A percentile compares a stretch with the other conserved stretches of the same genome.
phyloP scores from a whole-genome alignment of 768 basidiomycete genomes.

The Inosperma sp. region DNA sequence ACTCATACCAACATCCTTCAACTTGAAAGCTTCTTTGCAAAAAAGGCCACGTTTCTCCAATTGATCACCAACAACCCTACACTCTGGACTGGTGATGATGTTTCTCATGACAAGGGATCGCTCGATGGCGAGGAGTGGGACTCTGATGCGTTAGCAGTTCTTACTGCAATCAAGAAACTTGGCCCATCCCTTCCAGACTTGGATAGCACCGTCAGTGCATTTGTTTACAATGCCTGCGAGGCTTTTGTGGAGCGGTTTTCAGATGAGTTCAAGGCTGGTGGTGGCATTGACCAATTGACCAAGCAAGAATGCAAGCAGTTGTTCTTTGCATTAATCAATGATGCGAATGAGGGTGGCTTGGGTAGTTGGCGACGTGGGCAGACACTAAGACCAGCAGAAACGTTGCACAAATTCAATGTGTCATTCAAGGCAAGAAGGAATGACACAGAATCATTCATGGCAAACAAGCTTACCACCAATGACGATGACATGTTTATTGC shows the following conservation, averaged over 20 bases:
- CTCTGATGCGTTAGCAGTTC: constrained; percentile 7
- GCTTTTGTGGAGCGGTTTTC: constrained; percentile 23
- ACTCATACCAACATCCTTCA: constrained; percentile 20
- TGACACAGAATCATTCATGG: constrained; percentile 8
- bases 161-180: constrained; percentile 12
- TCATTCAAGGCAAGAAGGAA: constrained; percentile 4
- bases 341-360: constrained; percentile 25
- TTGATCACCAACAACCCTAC: constrained; percentile 16
- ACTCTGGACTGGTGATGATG: constrained; percentile 13
- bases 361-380: constrained; percentile 13
- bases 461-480: constrained; percentile 4
- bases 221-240: constrained; percentile 19
- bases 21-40: constrained; percentile 19
- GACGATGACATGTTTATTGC: constrained; percentile 9
- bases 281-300: constrained; percentile 13
- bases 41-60: constrained; percentile 11
- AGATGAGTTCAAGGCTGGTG: constrained; percentile 21
- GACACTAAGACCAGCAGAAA: constrained; percentile 3
- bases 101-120: constrained; percentile 3
- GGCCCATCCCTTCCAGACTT: constrained; percentile 13
- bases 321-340: constrained; percentile 24
- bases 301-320: constrained; percentile 1
- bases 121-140: constrained; percentile 14
- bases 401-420: constrained; percentile 15
- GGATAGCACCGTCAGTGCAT: constrained; percentile 13